Base-by-base conservation (phyloP, 495 filamentous ascomycete genomes). In the Aspergillus sparsus region DNA sequence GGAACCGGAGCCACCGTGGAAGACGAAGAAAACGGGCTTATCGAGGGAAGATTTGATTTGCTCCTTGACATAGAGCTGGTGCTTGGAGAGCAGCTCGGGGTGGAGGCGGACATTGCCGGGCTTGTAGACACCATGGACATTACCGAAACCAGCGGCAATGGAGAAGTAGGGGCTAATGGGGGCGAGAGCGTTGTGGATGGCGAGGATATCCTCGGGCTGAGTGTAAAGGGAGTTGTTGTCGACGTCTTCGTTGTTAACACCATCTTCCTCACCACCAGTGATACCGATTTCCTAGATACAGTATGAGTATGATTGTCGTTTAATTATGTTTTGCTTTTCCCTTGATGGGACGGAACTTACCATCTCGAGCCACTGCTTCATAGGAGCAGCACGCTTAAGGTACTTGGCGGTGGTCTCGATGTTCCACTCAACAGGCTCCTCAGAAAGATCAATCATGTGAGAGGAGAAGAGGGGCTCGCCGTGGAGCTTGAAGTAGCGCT, bases 351-450 rank as follows among this genome's bases (percentile, higher is more conserved):
- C 18, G 44, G 11, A 27, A 69, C 82, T 67, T 75, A 93, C 90
- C 94, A 98, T 99, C 83, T 99, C 94, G 55, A 99, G 84, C 90
- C 91, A 99, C 75, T 97, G 91, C 81, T 96, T 96, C 91, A 97
- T 89, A 56, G 92, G 91, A 41, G 90, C 89, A 62, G 87, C 89
- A 62, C 93, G 86, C 85, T 96, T 88, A 39, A 97, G 82, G 82
- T 98, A 97, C 70, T 87, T 84, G 69, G 87, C 89, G 58, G 92
- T 97, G 66, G 91, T 96, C 62, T 85, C 64, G 68, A 99, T 93
- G 86, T 99, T 99, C 74, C 82, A 87, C 37, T 93, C 85, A 53
- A 96, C 87, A 33, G 80, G 71, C 81, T 98, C 94, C 82, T 97
- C 93, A 36, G 84, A 87, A 68, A 98, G 72, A 77, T 98, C 94